Evolutionary conservation across 2,329 filamentous ascomycete species (phyloP).

Genomic region (Ceratocystis ficicola): DNA sequence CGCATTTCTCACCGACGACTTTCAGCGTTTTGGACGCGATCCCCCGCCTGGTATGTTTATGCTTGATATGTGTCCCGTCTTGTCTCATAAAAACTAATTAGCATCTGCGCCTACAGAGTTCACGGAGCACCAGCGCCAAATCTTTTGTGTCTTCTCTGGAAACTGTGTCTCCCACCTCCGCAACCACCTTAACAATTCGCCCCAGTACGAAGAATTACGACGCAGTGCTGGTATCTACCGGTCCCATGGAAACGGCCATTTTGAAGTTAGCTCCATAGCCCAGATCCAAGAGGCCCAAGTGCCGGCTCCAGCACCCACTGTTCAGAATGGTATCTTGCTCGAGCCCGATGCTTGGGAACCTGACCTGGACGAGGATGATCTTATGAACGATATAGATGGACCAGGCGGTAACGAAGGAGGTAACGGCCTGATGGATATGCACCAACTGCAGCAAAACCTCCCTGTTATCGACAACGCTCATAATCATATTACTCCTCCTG

Average conservation of each 20-base stretch:
- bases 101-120: constrained; percentile 53
- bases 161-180: constrained; percentile 67
- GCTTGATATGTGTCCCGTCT: background rate
- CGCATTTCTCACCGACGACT: constrained; percentile 74
- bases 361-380: constrained; percentile 10
- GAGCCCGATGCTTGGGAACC: background rate
- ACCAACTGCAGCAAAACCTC: constrained; percentile 8
- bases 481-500: background rate
- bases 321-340: constrained; percentile 1
- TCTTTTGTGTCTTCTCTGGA: constrained; percentile 96
- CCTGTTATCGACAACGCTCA: background rate
- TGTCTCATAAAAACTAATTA: background rate
- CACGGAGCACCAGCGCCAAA: constrained; percentile 83
- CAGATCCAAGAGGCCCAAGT: background rate
- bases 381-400: background rate
- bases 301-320: background rate
- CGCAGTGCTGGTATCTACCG: constrained; percentile 21
- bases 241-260: background rate
- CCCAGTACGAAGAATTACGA: constrained; percentile 37
- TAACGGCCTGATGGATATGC: constrained; percentile 1
- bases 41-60: constrained; percentile 54
- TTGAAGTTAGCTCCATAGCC: background rate
- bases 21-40: constrained; percentile 73
- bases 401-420: background rate
- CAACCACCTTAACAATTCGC: constrained; percentile 55